Base-by-base conservation (phyloP, 2,329 filamentous ascomycete genomes). In the Saccharata proteae region DNA sequence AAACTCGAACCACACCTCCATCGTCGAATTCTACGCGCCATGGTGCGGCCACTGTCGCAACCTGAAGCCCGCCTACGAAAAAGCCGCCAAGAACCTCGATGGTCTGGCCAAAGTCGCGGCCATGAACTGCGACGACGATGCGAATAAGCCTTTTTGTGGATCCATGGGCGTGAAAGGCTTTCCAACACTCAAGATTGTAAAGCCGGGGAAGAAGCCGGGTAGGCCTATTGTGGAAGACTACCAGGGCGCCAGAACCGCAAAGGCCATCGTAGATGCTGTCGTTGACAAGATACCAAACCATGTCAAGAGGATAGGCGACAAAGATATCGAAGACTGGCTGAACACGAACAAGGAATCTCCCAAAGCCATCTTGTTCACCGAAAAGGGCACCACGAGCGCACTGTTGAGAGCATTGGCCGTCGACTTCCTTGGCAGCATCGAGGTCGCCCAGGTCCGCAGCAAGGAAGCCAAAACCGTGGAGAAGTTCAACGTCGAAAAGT, bases 11-110 rank as follows among this genome's bases (percentile, higher is more conserved):
- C 69, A 96, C 58, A 92, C 85, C 24, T 85, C 85, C 31, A 86
- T 93, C 25, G 23, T n/a, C 52, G 83, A 86, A 60, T 96, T 96
- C 69, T 96, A 93, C 51, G 88, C 88, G 6, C 88, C 88, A 15
- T 96, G 88, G 88, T 96, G 90, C 49, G 90, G 88, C 24, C 90
- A 96, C 61, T 98, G 90, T 64, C 72, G 93, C 61, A 94, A 80
- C 60, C 78, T 98, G 48, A 86, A 94, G 61, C 88, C 86, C 3
- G 82, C 83, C 26, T 98, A 90, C 60, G 88, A 96, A 58, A 93
- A 93, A 58, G 86, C 78, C 2, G 90, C 90, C 45, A 80, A 79
- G 48, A 84, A 77, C 46, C 77, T 98, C 36, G 73, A 80, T n/a
- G 90, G 90, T 10, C 69, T 96, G 10, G 90, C 85, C 46, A 92